These are phyloP conservation scores for Penicillium decumbens DNA, from an alignment of 2,329 filamentous ascomycete species.

Conservation along the genomic window DNA sequence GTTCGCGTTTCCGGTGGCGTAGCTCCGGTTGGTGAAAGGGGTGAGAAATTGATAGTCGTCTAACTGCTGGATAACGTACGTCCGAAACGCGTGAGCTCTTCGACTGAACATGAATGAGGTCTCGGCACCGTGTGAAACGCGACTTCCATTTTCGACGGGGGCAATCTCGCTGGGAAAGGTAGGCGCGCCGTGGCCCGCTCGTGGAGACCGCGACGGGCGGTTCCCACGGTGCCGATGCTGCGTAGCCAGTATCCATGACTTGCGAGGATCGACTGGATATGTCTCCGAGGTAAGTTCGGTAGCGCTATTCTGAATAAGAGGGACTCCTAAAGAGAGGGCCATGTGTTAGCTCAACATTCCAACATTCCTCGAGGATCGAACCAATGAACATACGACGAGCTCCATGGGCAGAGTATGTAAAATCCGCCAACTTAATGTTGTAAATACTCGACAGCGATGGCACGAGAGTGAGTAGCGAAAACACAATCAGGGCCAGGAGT, in stretches of 20 bases:
- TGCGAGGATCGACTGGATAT: slow-evolving; percentile 6
- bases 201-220: slow-evolving; percentile 12
- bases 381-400: slow-evolving; percentile 25
- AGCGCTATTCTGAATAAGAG: slow-evolving; percentile 25
- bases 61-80: slow-evolving; percentile 28
- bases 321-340: slow-evolving; percentile 18
- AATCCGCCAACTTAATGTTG: slow-evolving; percentile 28
- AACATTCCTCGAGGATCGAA: neutral
- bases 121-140: slow-evolving; percentile 13
- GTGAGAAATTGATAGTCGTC: slow-evolving; percentile 26
- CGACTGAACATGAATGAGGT: slow-evolving; percentile 26
- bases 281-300: slow-evolving; percentile 8
- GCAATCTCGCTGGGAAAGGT: slow-evolving; percentile 17
- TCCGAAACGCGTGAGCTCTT: slow-evolving; percentile 29
- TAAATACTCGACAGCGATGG: slow-evolving; percentile 32
- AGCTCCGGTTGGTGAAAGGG: slow-evolving; percentile 20
- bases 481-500: slow-evolving; percentile 31
- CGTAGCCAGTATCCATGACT: slow-evolving; percentile 12
- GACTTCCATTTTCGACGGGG: slow-evolving; percentile 18
- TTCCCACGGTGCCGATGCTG: slow-evolving; percentile 17
- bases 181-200: slow-evolving; percentile 5
- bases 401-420: slow-evolving; percentile 20
- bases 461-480: slow-evolving; percentile 33
- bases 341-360: slow-evolving; percentile 1
- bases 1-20: slow-evolving; percentile 5